These are phyloP conservation scores for Elaeis guineensis DNA, from an alignment of 176 grass and related monocot genomes.

Conservation along the genomic window DNA sequence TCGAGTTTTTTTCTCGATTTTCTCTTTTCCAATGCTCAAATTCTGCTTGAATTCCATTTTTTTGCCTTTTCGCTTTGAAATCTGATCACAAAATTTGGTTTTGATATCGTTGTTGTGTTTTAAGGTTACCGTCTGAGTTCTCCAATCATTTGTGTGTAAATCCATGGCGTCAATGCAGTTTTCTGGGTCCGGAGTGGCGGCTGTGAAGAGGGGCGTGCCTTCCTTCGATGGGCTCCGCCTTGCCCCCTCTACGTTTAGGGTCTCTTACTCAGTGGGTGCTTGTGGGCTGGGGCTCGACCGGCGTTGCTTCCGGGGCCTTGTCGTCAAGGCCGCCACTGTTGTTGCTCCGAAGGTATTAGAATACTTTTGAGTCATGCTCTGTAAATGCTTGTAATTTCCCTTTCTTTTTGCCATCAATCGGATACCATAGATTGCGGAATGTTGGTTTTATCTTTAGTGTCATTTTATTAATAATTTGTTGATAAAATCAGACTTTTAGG, in stretches of 20 bases:
- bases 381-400: not conserved
- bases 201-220: conserved; percentile 13
- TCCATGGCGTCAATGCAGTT: conserved; percentile 50
- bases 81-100: too few species aligned
- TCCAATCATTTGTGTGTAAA: not conserved
- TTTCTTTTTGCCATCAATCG: too few species aligned
- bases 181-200: conserved; percentile 11
- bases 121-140: too few species aligned
- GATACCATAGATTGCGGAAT: too few species aligned
- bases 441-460: too few species aligned
- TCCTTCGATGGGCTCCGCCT: conserved; percentile 31
- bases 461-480: too few species aligned
- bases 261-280: not conserved
- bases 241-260: conserved; percentile 9
- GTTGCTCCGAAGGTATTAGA: conserved; percentile 56
- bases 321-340: conserved; percentile 53
- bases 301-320: conserved; percentile 27
- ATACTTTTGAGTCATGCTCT: not conserved
- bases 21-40: too few species aligned
- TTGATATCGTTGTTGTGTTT: too few species aligned
- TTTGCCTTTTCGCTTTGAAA: too few species aligned
- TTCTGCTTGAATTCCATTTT: too few species aligned
- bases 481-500: too few species aligned
- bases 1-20: too few species aligned
- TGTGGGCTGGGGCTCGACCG: conserved; percentile 1